Evolutionary conservation across 2,329 filamentous ascomycete species (phyloP), one percentile per base, ranked within the genome.

Genomic region (Knufia petricola): DNA sequence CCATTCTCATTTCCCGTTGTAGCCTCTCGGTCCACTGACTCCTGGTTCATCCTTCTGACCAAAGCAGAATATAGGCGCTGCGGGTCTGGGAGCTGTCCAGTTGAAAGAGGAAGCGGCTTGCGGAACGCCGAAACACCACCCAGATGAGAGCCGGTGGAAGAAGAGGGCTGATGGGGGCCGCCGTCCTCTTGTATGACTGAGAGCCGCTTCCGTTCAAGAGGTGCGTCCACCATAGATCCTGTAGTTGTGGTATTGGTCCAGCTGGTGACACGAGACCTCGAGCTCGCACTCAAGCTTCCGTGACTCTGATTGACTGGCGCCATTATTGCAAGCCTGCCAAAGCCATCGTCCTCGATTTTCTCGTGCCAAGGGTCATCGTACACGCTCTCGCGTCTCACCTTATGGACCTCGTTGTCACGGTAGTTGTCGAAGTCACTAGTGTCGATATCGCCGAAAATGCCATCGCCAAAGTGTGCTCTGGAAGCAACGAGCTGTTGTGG

Each of bases 191-290:
- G 60, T 24, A 73, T 70, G 30, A 71, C 63, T 10, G 68, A 69
- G 19, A 72, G 55, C 8, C 64, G 61, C 48, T 67, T 65, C 10
- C 60, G 59, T 36, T 65, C 62, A 4, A 60, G 59, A 24, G 58
- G 51, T 19, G 62, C 59, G 9, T 61, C 61, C n/a, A 57, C 54
- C 23, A 69, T 55, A 3, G 69, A 71, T 38, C 62, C 61, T n/a
- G 61, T 61, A 1, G 48, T 53, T 34, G 66, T 71, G 2, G 70
- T 72, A 52, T 72, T 63, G 30, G 70, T 66, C 70, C 70, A 72
- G 54, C 70, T 73, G 12, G 69, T 71, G n/a, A 70, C 68, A 23
- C 70, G 67, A 26, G 70, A 72, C 26, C 52, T 57, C 26, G 50
- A 48, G 36, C 57, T 55, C 19, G 50, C 55, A 38, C 50, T 50